Evolutionary conservation across 371 early-diverging fungal genomes (phyloP).

Genomic region (Zopfochytrium polystomum): DNA sequence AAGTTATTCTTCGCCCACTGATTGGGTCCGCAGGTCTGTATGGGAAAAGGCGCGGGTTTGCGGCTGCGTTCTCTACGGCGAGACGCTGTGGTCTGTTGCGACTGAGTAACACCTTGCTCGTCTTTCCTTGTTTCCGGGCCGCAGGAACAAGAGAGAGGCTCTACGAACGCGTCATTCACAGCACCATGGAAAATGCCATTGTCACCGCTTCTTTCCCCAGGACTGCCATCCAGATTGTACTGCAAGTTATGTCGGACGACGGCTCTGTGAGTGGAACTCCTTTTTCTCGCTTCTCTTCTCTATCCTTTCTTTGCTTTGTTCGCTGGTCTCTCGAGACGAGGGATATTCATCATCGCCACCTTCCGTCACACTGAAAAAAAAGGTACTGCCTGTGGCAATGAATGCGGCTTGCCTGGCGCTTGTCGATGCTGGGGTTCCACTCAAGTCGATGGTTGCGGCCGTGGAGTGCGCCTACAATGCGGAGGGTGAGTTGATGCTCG

Average conservation of each 20-base stretch:
- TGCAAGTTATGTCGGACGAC: conserved; percentile 80
- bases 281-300: too few relatives aligned
- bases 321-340: neutral
- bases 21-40: conserved; percentile 57
- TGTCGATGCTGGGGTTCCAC: conserved; percentile 87
- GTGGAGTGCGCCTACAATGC: conserved; percentile 67
- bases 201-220: conserved; percentile 82
- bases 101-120: neutral
- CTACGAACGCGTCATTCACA: conserved; percentile 64
- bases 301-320: neutral
- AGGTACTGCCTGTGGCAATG: conserved; percentile 72
- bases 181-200: conserved; percentile 71
- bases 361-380: conserved; percentile 7
- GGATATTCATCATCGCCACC: neutral
- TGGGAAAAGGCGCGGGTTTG: neutral
- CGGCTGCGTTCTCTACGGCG: too few relatives aligned
- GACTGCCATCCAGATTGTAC: conserved; percentile 76
- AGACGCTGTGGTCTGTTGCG: too few relatives aligned
- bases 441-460: conserved; percentile 68
- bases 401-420: conserved; percentile 84
- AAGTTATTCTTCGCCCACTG: conserved; percentile 72
- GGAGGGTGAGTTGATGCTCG: conserved; percentile 65
- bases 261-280: conserved; percentile 75
- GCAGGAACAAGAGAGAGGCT: conserved; percentile 69
- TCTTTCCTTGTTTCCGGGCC: neutral